A percentile compares a stretch with the other conserved stretches of the same genome.
Conservation (phyloP, 2,329 filamentous ascomycete species). For the Xylaria sp. region DNA sequence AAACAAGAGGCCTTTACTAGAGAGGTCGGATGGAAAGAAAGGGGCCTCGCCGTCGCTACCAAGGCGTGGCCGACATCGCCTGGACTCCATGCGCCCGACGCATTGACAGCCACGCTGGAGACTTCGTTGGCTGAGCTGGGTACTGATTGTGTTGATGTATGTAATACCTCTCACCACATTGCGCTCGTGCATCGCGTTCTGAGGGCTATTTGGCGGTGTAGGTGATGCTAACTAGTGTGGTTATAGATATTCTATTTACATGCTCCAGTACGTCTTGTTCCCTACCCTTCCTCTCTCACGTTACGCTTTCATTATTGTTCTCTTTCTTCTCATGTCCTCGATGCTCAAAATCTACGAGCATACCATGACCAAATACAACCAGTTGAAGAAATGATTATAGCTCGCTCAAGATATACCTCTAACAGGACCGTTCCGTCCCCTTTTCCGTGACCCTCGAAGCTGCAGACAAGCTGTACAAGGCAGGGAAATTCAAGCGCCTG, state of each 20-base stretch:
- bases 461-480: constrained; percentile 81
- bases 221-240: neutral
- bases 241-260: constrained; percentile 76
- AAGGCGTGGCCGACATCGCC: constrained; percentile 74
- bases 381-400: no score
- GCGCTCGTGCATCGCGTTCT: neutral
- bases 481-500: constrained; percentile 82
- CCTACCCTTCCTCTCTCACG: neutral
- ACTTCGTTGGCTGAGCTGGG: constrained; percentile 75
- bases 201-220: no score
- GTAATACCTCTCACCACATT: constrained; percentile 38
- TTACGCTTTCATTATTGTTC: no score
- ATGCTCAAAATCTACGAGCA: neutral
- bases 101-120: constrained; percentile 71
- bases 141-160: constrained; percentile 75
- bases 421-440: constrained; percentile 67
- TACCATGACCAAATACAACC: neutral
- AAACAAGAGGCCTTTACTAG: constrained; percentile 81
- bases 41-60: constrained; percentile 79
- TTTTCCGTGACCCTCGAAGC: constrained; percentile 82
- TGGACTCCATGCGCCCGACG: constrained; percentile 71
- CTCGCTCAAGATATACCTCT: neutral
- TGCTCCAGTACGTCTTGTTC: constrained; percentile 53
- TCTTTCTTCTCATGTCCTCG: no score
- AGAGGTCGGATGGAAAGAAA: constrained; percentile 80